Evolutionary conservation across 2,329 filamentous ascomycete genomes (phyloP).

Genomic region (Nannizzia gypsea): DNA sequence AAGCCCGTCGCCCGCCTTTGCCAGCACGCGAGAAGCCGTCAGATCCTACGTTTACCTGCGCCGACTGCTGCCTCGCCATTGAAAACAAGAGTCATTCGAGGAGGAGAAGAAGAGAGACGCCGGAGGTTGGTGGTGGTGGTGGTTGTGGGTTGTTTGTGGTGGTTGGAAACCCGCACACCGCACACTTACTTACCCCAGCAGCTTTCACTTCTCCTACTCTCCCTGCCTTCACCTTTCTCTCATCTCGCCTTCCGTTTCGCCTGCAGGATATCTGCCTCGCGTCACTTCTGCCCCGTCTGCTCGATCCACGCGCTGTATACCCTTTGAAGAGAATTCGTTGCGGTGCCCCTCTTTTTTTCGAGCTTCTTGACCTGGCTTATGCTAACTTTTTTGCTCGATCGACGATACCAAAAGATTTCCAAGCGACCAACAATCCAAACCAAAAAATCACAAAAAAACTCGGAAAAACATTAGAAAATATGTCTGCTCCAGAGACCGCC

Average conservation of each 20-base stretch:
- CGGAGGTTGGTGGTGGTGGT: not conserved
- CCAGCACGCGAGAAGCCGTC: not conserved
- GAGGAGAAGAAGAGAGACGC: not conserved
- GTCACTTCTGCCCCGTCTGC: conserved; percentile 2
- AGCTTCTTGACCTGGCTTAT: not conserved
- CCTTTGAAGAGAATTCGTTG: not conserved
- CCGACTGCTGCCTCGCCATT: not conserved
- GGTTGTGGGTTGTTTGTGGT: not conserved
- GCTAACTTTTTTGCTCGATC: not conserved
- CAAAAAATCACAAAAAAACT: conserved; percentile 3
- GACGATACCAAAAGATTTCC: not conserved
- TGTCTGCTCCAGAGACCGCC: conserved; percentile 67
- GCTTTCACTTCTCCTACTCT: not conserved
- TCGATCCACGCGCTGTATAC: conserved; percentile 16
- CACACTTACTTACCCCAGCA: not conserved
- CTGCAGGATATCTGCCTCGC: not conserved
- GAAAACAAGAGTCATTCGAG: not conserved
- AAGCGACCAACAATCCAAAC: conserved; percentile 2
- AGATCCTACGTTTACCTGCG: not conserved
- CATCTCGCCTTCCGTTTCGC: conserved; percentile 1
- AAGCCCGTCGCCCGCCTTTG: too few relatives aligned
- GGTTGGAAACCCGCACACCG: not conserved
- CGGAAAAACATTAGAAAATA: conserved; percentile 53
- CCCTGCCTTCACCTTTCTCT: not conserved
- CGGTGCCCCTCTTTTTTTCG: not conserved